Evolutionary conservation across 768 basidiomycete species (phyloP).

Genomic region (Leucocoprinus leucothites): DNA sequence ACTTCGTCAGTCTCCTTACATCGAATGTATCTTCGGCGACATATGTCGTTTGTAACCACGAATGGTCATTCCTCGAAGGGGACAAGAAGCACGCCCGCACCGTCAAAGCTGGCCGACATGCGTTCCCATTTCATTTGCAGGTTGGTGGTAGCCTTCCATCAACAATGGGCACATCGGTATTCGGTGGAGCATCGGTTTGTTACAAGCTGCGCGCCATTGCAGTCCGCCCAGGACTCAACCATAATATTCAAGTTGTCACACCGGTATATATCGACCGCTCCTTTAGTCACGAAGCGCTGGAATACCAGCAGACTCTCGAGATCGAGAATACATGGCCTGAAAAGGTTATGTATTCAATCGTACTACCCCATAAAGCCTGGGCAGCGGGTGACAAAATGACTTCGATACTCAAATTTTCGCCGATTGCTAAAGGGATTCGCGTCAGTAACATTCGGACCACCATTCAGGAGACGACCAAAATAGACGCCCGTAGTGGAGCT

Average conservation of each 20-base stretch:
- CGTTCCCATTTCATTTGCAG: conserved; percentile 89
- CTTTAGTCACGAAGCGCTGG: conserved; percentile 78
- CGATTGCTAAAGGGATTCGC: conserved; percentile 78
- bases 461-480: conserved; percentile 72
- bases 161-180: conserved; percentile 51
- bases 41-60: conserved; percentile 73
- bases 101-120: conserved; percentile 92
- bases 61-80: conserved; percentile 92
- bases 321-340: conserved; percentile 97
- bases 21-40: conserved; percentile 42
- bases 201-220: conserved; percentile 90
- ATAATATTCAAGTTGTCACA: conserved; percentile 54
- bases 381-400: conserved; percentile 85
- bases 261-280: conserved; percentile 71
- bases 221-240: conserved; percentile 61
- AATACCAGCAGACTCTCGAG: conserved; percentile 95
- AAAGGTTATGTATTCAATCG: conserved; percentile 93
- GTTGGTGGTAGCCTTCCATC: conserved; percentile 87
- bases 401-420: conserved; percentile 82
- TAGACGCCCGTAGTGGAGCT: conserved; percentile 47
- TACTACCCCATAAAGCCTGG: conserved; percentile 95
- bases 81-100: conserved; percentile 78
- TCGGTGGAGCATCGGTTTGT: conserved; percentile 63
- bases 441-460: conserved; percentile 65
- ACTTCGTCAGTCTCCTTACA: conserved; percentile 32